Evolutionary conservation across 208 protist genomes (phyloP), one percentile per base, ranked within the genome.

Genomic region (Balamuthia mandrillaris): DNA sequence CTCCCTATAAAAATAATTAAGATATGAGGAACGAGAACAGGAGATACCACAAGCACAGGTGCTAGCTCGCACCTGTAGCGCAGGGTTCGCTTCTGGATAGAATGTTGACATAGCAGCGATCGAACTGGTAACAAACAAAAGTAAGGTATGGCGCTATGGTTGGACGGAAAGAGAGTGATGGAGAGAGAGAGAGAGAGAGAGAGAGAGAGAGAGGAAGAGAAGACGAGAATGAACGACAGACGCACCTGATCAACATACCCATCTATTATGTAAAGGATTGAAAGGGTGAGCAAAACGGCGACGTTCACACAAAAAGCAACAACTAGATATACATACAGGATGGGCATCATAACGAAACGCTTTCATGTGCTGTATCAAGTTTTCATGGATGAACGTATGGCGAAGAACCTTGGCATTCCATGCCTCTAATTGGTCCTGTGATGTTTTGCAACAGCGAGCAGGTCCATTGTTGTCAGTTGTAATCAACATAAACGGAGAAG

Each of bases 311-410:
- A n/a, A n/a, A n/a, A n/a, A n/a, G n/a, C n/a, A n/a, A n/a, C n/a
- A n/a, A n/a, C n/a, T n/a, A n/a, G n/a, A n/a, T n/a, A n/a, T n/a
- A n/a, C n/a, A n/a, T n/a, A n/a, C n/a, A n/a, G 87, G 87, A 83
- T 90, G 87, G 6, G 87, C 70, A 42, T 90, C 88, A 78, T 90
- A 88, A 54, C 88, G 87, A 47, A 91, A 91, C 45, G 66, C 52
- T 63, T 87, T 90, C 88, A 90, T 90, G 33, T 91, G 42, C 12
- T 4, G 37, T 18, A 72, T 83, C 31, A 90, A 21, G 85, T 90
- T 65, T n/a, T 89, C 88, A 16, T 92, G 87, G 18, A 90, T 72
- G 44, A 31, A 91, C 10, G 87, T 89, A 81, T 89, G 87, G 7
- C 47, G 41, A 14, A 91, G 72, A 24, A 89, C 54, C 21, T 49